phyloP scores from a whole-genome alignment of 768 basidiomycete species.

The Sporobolomyces roseus region DNA sequence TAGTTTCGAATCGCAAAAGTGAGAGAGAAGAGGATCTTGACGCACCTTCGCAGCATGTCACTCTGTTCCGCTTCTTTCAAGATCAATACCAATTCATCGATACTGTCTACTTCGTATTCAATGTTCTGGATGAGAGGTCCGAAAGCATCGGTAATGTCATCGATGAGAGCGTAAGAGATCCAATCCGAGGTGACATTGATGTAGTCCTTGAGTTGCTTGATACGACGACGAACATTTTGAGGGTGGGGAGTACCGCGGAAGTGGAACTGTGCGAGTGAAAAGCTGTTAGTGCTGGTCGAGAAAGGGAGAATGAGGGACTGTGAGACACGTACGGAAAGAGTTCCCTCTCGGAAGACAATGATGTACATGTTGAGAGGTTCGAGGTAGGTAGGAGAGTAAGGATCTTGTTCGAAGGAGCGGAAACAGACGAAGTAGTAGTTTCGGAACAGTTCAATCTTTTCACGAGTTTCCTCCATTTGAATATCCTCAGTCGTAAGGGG shows the following conservation, averaged over 20 bases:
- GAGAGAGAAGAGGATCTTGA: background rate
- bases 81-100: conserved; percentile 95
- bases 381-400: conserved; percentile 91
- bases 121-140: conserved; percentile 97
- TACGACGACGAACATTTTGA: conserved; percentile 93
- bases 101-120: conserved; percentile 98
- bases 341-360: conserved; percentile 96
- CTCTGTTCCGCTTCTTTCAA: conserved; percentile 92
- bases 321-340: conserved; percentile 74
- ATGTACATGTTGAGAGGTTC: conserved; percentile 99
- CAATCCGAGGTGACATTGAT: conserved; percentile 98
- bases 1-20: background rate
- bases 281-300: too few species aligned
- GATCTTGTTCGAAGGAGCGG: conserved; percentile 97
- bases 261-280: conserved; percentile 72
- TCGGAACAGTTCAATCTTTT: conserved; percentile 98
- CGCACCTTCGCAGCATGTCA: conserved; percentile 82
- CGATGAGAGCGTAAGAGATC: conserved; percentile 99
- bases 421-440: conserved; percentile 99
- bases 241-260: conserved; percentile 96
- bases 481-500: conserved; percentile 99
- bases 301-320: background rate
- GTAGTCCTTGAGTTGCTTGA: conserved; percentile 98
- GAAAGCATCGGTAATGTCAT: conserved; percentile 99
- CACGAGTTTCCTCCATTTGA: conserved; percentile 97